Evolutionary conservation across 768 basidiomycete species (phyloP), one percentile per base, ranked within the genome.

Genomic region (Tricholoma furcatifolium): DNA sequence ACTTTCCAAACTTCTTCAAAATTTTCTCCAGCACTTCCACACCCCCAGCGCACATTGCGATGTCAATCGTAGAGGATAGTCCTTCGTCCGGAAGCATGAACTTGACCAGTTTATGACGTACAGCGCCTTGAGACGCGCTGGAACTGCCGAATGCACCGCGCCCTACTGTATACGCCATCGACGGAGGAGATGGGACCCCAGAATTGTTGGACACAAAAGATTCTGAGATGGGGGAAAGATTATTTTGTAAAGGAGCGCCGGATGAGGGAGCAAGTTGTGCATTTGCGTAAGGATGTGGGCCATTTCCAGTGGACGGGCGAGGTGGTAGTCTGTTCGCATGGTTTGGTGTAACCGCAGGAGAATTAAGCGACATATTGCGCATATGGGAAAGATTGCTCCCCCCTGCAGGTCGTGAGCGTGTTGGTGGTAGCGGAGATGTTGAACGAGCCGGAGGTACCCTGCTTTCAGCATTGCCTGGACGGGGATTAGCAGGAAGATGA

Each of bases 21-120:
- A 91, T 94, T 60, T 88, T 85, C 59, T 92, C 89, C 46, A 98
- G 77, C 2, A 98, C 83, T 62, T 98, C 93, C 2, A 88, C 77
- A 8, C 93, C 94, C 23, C 85, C 87, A 1, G 75, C 76, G 62
- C 91, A 94, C 23, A 90, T 83, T 3, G 84, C 81, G 12, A 93
- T 85, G 64, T 95, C 87, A 54, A 98, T 83, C 1, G 87, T 86
- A 50, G 80, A 82, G 4, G 85, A 80, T 40, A 85, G 80, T 2
- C 87, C 85, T 61, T 92, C 93, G 10, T 93, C 94, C 2, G 87
- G 87, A 38, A 94, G 76, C 17, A 80, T 75, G 65, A 99, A 97
- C 66, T 94, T 98, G 63, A 99, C 87, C 18, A 91, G 73, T 67
- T 91, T 93, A 51, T 87, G 78, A 43, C 89, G 79, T 49, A 80